Conservation (phyloP, 75 land plant genomes). For the Selaginella moellendorffii region DNA sequence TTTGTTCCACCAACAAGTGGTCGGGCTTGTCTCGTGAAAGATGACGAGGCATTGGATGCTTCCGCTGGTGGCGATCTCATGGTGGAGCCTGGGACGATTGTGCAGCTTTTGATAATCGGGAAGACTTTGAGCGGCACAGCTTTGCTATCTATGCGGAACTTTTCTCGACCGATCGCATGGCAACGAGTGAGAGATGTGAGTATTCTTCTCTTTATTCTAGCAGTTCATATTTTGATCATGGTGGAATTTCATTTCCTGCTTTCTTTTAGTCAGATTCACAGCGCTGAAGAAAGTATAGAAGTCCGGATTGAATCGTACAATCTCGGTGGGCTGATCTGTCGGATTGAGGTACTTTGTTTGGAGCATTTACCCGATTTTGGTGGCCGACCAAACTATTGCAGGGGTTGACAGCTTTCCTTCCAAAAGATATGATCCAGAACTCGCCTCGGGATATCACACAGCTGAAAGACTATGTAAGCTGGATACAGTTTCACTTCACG, state of each 20-base stretch:
- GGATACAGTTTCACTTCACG: no score
- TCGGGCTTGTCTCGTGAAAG: constrained; percentile 42
- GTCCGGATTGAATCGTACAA: constrained; percentile 60
- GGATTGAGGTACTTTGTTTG: constrained; percentile 92
- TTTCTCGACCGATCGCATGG: constrained; percentile 52
- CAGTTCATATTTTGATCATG: not conserved
- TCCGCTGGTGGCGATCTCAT: constrained; percentile 31
- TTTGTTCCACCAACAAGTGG: not conserved
- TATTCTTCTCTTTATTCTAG: constrained; percentile 13
- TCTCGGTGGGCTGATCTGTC: constrained; percentile 58
- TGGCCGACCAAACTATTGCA: no score
- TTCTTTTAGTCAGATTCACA: constrained; percentile 36
- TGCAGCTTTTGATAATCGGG: constrained; percentile 62
- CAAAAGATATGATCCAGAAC: no score
- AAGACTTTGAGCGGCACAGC: constrained; percentile 67
- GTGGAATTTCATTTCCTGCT: not conserved
- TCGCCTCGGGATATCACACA: no score
- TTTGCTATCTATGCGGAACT: constrained; percentile 46
- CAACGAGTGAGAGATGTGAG: constrained; percentile 87
- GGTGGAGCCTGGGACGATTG: constrained; percentile 56
- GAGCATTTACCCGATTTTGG: no score
- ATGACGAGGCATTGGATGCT: constrained; percentile 44
- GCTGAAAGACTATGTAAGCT: no score
- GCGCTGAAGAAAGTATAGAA: constrained; percentile 52
- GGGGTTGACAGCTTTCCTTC: no score